Percentiles rank a stretch among this genome's conserved stretches.
Conservation (phyloP, 306 rosid species). For the Fragaria iinumae region DNA sequence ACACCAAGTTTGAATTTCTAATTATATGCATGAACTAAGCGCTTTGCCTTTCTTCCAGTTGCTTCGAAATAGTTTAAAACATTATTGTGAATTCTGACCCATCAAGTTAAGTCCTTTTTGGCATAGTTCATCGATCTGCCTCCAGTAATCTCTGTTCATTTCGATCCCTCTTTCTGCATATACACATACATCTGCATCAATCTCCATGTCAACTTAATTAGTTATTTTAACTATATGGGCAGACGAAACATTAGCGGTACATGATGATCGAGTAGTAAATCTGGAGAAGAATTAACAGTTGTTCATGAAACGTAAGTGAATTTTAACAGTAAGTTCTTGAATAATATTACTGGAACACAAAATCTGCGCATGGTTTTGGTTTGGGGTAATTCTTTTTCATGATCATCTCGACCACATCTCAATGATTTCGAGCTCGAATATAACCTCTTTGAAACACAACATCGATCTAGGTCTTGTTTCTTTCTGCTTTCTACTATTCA, state of each 20-base stretch:
- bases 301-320: neutral
- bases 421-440: neutral
- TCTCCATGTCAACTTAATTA: neutral
- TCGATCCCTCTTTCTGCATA: neutral
- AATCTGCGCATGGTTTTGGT: neutral
- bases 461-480: neutral
- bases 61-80: neutral
- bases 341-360: neutral
- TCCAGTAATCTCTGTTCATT: neutral
- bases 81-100: neutral
- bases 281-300: too few species aligned
- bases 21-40: neutral
- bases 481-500: neutral
- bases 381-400: neutral
- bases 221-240: neutral
- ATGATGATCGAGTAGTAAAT: neutral
- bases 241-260: neutral
- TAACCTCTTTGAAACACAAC: neutral
- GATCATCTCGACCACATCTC: neutral
- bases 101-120: neutral
- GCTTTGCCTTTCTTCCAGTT: neutral
- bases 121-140: neutral
- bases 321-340: too few species aligned
- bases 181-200: neutral
- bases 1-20: neutral